Evolutionary conservation across 2,329 filamentous ascomycete genomes (phyloP).

Genomic region (Fusarium drepaniforme): DNA sequence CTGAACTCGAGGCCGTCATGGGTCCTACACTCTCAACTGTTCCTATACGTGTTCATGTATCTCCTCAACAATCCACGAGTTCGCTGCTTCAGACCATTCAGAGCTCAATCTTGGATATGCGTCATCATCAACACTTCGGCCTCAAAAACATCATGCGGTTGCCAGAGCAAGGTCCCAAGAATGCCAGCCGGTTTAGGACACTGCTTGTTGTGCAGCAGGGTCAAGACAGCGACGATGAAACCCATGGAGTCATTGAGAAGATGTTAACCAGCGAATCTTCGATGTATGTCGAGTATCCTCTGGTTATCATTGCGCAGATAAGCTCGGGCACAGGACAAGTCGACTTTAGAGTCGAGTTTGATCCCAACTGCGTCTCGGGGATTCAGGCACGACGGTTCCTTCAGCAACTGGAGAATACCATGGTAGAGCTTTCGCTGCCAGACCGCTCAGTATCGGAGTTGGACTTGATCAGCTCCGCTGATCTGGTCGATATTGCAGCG

Average conservation of each 20-base stretch:
- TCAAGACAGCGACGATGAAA: background rate
- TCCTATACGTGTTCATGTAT: background rate
- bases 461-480: background rate
- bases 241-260: background rate
- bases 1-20: background rate
- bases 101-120: background rate
- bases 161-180: background rate
- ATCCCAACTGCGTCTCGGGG: background rate
- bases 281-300: background rate
- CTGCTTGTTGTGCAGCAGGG: background rate
- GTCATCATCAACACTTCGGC: background rate
- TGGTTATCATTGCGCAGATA: background rate
- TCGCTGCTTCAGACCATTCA: background rate
- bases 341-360: background rate
- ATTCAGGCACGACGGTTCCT: background rate
- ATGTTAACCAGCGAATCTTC: background rate
- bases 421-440: background rate
- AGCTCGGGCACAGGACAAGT: background rate
- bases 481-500: background rate
- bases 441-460: background rate
- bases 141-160: background rate
- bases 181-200: background rate
- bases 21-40: background rate
- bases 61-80: background rate
- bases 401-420: background rate